These are phyloP conservation scores for Umbelopsis sp. DNA, from an alignment of 371 early-diverging fungal genomes.

Conservation along the genomic window DNA sequence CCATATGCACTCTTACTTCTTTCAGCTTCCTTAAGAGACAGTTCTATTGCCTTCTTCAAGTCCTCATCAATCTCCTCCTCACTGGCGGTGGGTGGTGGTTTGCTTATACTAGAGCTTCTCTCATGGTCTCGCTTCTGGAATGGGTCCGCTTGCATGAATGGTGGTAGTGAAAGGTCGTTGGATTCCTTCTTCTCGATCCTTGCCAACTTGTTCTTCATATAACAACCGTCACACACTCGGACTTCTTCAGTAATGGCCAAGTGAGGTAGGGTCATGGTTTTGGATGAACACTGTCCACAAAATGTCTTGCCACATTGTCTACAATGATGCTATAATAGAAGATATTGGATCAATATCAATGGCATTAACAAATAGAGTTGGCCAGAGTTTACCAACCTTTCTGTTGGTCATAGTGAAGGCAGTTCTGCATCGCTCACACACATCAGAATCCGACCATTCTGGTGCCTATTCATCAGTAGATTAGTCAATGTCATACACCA, in stretches of 20 bases:
- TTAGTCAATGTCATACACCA: background rate
- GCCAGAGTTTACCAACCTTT: slow-evolving; percentile 52
- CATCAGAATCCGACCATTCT: slow-evolving; percentile 93
- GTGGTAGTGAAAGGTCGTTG: background rate
- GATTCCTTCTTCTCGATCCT: slow-evolving; percentile 26
- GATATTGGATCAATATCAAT: background rate
- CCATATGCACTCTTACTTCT: slow-evolving; percentile 39
- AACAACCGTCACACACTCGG: slow-evolving; percentile 93
- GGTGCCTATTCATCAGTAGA: slow-evolving; percentile 67
- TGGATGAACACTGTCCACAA: slow-evolving; percentile 90
- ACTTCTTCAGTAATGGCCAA: slow-evolving; percentile 88
- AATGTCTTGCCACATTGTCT: slow-evolving; percentile 94
- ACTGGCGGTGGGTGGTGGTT: background rate
- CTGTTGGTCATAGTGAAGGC: slow-evolving; percentile 90
- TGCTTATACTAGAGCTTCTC: slow-evolving; percentile 5
- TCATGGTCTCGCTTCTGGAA: background rate
- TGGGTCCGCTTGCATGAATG: background rate
- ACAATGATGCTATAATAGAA: slow-evolving; percentile 80
- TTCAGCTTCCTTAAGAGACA: slow-evolving; percentile 79
- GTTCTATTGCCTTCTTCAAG: slow-evolving; percentile 83
- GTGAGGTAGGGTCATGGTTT: slow-evolving; percentile 79
- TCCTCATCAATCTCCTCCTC: slow-evolving; percentile 80
- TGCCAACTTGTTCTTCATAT: slow-evolving; percentile 63
- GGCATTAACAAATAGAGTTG: background rate
- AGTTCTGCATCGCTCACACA: slow-evolving; percentile 91